Evolutionary conservation across 2,329 filamentous ascomycete species (phyloP).

Genomic region (Grosmannia serpens): DNA sequence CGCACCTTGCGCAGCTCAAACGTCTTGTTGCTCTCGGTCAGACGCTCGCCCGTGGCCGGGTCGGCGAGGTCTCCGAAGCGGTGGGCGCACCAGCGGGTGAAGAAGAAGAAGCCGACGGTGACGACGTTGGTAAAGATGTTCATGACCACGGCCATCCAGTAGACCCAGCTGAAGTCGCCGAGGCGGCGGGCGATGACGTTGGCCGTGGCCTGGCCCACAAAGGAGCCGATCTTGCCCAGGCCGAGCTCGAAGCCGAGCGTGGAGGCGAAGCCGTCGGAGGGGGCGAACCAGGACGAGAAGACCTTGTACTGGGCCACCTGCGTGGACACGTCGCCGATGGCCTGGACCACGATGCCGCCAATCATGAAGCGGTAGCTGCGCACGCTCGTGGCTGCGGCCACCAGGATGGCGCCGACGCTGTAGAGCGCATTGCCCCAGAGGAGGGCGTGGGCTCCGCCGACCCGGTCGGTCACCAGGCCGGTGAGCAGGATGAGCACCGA

Average conservation of each 20-base stretch:
- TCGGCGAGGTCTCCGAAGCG: conserved; percentile 36
- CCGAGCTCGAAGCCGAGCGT: conserved; percentile 49
- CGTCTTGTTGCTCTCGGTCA: conserved; percentile 48
- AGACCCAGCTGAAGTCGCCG: conserved; percentile 50
- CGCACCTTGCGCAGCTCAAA: conserved; percentile 45
- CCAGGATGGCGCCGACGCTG: conserved; percentile 44
- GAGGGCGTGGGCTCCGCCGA: conserved; percentile 44
- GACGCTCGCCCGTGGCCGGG: conserved; percentile 43
- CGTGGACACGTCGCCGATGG: conserved; percentile 51
- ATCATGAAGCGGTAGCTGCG: conserved; percentile 51
- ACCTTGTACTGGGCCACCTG: conserved; percentile 55
- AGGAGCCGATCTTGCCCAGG: conserved; percentile 48
- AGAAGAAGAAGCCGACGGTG: conserved; percentile 38
- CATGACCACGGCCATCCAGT: conserved; percentile 51
- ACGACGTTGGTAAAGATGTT: conserved; percentile 50
- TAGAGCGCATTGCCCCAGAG: conserved; percentile 51
- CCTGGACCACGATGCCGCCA: conserved; percentile 39
- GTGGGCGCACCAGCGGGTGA: conserved; percentile 34
- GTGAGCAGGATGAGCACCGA: conserved; percentile 42
- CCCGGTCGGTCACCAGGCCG: conserved; percentile 32
- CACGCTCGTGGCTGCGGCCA: conserved; percentile 44
- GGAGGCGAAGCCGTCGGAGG: conserved; percentile 48
- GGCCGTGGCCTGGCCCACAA: conserved; percentile 37
- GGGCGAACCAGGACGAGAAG: conserved; percentile 54
- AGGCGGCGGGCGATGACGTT: conserved; percentile 12